These are phyloP conservation scores for Purpureocillium lavendulum DNA, from an alignment of 2,329 filamentous ascomycete species.

Conservation along the genomic window DNA sequence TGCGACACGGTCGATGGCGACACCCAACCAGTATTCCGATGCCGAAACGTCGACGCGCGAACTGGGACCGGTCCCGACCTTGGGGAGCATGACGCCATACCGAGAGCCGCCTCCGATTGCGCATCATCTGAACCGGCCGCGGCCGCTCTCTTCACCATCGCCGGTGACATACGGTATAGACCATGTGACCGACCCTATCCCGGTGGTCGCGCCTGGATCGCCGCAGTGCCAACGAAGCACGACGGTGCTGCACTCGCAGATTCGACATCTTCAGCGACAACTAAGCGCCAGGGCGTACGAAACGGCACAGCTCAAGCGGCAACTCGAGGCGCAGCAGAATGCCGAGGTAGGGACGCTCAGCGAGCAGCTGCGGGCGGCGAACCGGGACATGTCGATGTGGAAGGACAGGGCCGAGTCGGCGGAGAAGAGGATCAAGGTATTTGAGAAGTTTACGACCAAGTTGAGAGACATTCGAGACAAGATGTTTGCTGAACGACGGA, in stretches of 20 bases:
- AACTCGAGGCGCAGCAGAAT: conserved; percentile 34
- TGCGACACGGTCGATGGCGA: background rate
- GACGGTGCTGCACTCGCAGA: conserved; percentile 36
- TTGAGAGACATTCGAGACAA: conserved; percentile 21
- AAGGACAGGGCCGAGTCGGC: conserved; percentile 45
- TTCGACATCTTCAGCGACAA: conserved; percentile 38
- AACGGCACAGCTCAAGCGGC: conserved; percentile 31
- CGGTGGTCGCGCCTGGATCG: no score
- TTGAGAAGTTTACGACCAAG: conserved; percentile 32
- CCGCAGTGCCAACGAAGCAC: conserved; percentile 12
- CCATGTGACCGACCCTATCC: no score
- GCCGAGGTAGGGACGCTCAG: conserved; percentile 36
- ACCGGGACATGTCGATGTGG: conserved; percentile 34
- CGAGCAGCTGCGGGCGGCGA: conserved; percentile 35
- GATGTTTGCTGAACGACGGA: background rate
- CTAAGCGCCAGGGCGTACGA: conserved; percentile 39
- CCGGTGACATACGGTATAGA: background rate
- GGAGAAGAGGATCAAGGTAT: conserved; percentile 41
- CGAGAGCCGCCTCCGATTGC: conserved; percentile 28
- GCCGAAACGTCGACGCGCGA: background rate
- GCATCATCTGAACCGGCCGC: conserved; percentile 25
- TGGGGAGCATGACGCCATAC: conserved; percentile 29
- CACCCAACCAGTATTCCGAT: background rate
- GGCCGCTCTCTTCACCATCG: conserved; percentile 23
- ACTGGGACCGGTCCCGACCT: conserved; percentile 15